A percentile compares a stretch with the other conserved stretches of the same genome.
phyloP scores from a whole-genome alignment of 2,329 filamentous ascomycete species.

The Colletotrichum aenigma region DNA sequence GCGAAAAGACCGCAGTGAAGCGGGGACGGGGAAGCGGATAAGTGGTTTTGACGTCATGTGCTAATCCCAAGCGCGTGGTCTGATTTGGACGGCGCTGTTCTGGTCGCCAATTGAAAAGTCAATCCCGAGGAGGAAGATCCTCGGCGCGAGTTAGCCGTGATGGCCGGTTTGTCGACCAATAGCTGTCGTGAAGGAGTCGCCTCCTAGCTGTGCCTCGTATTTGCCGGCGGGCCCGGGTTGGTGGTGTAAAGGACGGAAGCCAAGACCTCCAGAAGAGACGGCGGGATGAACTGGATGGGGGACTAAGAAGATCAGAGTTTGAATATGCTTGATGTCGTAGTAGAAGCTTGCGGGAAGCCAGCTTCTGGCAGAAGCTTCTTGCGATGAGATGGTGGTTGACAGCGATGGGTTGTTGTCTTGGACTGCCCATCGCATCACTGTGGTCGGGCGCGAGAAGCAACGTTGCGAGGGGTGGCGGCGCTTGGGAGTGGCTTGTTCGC shows the following conservation, averaged over 20 bases:
- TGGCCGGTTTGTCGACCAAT: neutral
- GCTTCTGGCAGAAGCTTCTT: neutral
- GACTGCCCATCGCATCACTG: neutral
- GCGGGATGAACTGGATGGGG: neutral
- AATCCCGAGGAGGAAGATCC: too few relatives aligned
- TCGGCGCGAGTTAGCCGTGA: neutral
- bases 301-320: neutral
- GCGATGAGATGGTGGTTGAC: neutral
- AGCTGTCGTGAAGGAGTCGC: neutral
- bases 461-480: neutral
- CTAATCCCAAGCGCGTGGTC: neutral
- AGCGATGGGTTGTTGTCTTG: neutral
- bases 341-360: neutral
- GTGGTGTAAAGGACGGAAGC: neutral
- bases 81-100: neutral
- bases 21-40: neutral
- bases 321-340: neutral
- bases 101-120: neutral
- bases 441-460: neutral
- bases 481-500: neutral
- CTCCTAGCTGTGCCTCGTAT: neutral
- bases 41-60: neutral
- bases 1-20: neutral
- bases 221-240: neutral
- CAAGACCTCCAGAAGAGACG: neutral